Evolutionary conservation across 352 stramenopile species (phyloP), one percentile per base, ranked within the genome.

Genomic region (Phytopythium oedochilum): DNA sequence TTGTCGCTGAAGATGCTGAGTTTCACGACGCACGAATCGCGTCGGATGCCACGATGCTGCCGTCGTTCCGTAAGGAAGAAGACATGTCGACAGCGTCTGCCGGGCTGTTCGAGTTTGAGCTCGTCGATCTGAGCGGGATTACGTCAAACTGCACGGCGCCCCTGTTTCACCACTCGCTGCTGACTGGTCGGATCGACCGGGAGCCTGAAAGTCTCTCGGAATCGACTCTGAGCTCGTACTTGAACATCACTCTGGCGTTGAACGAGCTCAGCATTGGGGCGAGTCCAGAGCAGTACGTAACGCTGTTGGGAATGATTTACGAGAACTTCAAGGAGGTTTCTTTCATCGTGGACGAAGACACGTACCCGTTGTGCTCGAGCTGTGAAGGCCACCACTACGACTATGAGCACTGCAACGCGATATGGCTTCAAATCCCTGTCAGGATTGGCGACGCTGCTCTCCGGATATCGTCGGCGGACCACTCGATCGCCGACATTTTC

Each of bases 311-410:
- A n/a, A 76, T 88, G 49, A 90, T 94, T 26, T 93, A 86, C 49
- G 86, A 96, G 46, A 96, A 96, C 43, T 92, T 96, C 64, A 81
- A 85, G 38, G 86, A 96, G 63, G 64, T 83, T 9, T 88, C 80
- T 2, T 77, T 66, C 22, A 70, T 86, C 47, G 79, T 96, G 1
- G 66, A 83, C 32, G 86, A 94, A 75, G 81, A 96, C 32, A 89
- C 79, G 0, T 96, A 85, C 61, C 78, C 83, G 9, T 18, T 88
- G 1, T 96, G 86, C 47, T 42, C 55, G 12, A 64, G 14, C 6
- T 96, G 86, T 49, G 60, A 57, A 49, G 86, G 86, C 0, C 82
- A 91, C 23, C 86, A 96, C 57, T 80, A 76, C 57, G 68, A 71
- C 10, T 63, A 65, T 31, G 66, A 89, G 18, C 59, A 71, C 17